phyloP scores from a whole-genome alignment of 345 rosid species.

The Citrus sp. region DNA sequence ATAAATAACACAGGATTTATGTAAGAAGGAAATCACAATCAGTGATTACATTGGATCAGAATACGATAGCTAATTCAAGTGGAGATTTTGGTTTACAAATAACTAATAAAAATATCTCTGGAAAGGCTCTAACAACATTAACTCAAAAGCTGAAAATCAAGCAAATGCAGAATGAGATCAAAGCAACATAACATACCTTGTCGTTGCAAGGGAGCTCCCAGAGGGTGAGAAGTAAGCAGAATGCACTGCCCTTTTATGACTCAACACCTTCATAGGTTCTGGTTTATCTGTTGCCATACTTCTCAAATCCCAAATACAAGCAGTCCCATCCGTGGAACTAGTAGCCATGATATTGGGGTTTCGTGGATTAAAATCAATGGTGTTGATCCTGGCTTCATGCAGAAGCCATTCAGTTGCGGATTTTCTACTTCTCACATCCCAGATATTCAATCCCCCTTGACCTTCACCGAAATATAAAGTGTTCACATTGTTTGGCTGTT shows the following conservation, averaged over 20 bases:
- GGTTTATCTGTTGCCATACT: constrained; percentile 35
- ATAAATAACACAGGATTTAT: background rate
- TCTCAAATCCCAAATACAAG: constrained; percentile 87
- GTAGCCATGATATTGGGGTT: constrained; percentile 68
- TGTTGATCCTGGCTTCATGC: constrained; percentile 69
- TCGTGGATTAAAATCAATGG: constrained; percentile 66
- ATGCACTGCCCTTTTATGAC: constrained; percentile 57
- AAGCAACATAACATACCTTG: constrained; percentile 45
- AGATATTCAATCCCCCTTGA: constrained; percentile 42
- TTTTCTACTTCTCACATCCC: constrained; percentile 67
- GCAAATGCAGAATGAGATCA: background rate
- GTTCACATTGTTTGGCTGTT: constrained; percentile 42
- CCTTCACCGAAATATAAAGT: constrained; percentile 67
- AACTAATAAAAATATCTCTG: too few relatives aligned
- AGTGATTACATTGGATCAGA: too few relatives aligned
- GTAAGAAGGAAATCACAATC: too few relatives aligned
- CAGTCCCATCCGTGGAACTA: constrained; percentile 76
- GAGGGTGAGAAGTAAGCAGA: constrained; percentile 94
- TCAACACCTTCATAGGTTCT: constrained; percentile 31
- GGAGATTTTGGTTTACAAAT: background rate
- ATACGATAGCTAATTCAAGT: background rate
- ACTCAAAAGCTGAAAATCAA: background rate
- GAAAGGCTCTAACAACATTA: background rate
- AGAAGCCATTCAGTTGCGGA: constrained; percentile 41
- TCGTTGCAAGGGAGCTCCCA: constrained; percentile 65